phyloP scores from a whole-genome alignment of 2,329 filamentous ascomycete species.

The Aspergillus sp. region DNA sequence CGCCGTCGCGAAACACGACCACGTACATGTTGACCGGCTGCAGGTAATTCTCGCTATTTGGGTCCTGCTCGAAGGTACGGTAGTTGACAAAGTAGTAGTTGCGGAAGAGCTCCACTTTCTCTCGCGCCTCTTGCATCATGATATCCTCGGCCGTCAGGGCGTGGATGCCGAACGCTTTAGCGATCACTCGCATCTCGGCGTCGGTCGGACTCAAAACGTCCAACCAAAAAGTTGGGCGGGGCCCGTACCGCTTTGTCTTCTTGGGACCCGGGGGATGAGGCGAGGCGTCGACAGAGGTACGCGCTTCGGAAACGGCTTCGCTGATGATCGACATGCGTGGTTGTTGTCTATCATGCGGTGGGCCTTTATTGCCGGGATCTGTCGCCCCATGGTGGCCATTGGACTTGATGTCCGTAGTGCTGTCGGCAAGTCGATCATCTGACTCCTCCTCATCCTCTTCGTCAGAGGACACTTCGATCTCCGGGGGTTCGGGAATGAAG shows the following conservation, averaged over 20 bases:
- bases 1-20: slow-evolving; percentile 91
- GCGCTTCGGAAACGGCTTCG: slow-evolving; percentile 32
- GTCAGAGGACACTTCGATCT: slow-evolving; percentile 72
- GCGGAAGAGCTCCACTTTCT: slow-evolving; percentile 96
- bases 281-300: slow-evolving; percentile 21
- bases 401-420: slow-evolving; percentile 9
- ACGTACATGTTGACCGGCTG: slow-evolving; percentile 98
- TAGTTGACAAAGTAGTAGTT: slow-evolving; percentile 99
- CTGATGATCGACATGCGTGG: slow-evolving; percentile 33
- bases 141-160: slow-evolving; percentile 95
- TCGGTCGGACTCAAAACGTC: slow-evolving; percentile 90
- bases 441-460: slow-evolving; percentile 60
- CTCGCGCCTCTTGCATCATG: slow-evolving; percentile 92
- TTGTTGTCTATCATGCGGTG: slow-evolving; percentile 9
- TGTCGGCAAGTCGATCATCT: slow-evolving; percentile 25
- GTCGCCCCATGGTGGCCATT: slow-evolving; percentile 20
- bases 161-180: slow-evolving; percentile 93
- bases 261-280: slow-evolving; percentile 21
- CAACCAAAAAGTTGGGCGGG: slow-evolving; percentile 94
- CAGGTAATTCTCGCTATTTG: slow-evolving; percentile 82
- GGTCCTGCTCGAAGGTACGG: slow-evolving; percentile 93
- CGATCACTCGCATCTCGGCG: slow-evolving; percentile 89
- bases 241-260: slow-evolving; percentile 61
- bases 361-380: neutral
- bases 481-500: slow-evolving; percentile 81